Evolutionary conservation across 78 protist genomes (phyloP).

Genomic region (Polysphondylium violaceum): DNA sequence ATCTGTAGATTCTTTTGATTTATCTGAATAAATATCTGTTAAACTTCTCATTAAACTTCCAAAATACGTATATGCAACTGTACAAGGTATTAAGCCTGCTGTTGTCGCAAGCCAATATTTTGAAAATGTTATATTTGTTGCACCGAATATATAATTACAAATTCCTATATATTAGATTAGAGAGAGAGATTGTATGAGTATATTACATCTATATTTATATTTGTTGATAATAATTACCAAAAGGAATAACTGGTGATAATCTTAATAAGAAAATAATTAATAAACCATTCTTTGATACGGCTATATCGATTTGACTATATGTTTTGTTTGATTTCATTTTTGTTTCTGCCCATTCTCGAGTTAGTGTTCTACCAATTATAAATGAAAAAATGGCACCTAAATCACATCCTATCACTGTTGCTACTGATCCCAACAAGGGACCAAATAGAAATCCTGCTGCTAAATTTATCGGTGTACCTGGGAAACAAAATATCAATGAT

Average conservation of each 20-base stretch:
- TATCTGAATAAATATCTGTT: slow-evolving; percentile 31
- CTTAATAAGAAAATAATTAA: slow-evolving; percentile 72
- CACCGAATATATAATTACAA: slow-evolving; percentile 81
- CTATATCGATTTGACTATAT: slow-evolving; percentile 71
- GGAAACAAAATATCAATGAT: slow-evolving; percentile 58
- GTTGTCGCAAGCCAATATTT: slow-evolving; percentile 73
- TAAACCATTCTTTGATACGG: slow-evolving; percentile 67
- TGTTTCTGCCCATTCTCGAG: slow-evolving; percentile 70
- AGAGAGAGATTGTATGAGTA: background rate
- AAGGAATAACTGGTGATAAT: slow-evolving; percentile 74
- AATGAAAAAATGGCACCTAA: slow-evolving; percentile 67
- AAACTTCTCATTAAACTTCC: slow-evolving; percentile 55
- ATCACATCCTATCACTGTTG: slow-evolving; percentile 69
- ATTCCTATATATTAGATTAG: slow-evolving; percentile 20
- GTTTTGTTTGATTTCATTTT: slow-evolving; percentile 51
- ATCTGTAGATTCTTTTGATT: background rate
- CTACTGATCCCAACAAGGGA: slow-evolving; percentile 24
- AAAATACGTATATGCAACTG: slow-evolving; percentile 68
- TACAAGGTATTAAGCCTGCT: slow-evolving; percentile 56
- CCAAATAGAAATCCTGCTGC: slow-evolving; percentile 79
- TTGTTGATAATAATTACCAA: slow-evolving; percentile 43
- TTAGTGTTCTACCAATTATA: slow-evolving; percentile 44
- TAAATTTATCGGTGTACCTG: slow-evolving; percentile 71
- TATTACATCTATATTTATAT: no score
- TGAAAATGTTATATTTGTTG: slow-evolving; percentile 54